phyloP scores from a whole-genome alignment of 768 basidiomycete species.

The Auricularia cornea region DNA sequence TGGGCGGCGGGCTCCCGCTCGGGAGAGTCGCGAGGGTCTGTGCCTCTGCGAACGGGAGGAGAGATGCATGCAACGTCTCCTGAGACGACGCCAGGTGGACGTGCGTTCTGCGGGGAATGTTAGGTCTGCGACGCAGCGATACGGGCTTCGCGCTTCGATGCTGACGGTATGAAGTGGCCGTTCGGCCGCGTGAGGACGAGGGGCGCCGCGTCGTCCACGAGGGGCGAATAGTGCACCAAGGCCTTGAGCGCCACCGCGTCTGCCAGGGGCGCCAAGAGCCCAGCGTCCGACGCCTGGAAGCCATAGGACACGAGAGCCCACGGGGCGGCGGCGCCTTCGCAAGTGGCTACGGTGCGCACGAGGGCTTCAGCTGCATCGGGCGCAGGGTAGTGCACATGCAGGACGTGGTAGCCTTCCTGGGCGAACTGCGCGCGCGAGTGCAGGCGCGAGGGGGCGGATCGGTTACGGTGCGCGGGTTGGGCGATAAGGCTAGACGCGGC shows the following conservation, averaged over 20 bases:
- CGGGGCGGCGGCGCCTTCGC: not conserved
- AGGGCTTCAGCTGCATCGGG: constrained; percentile 8
- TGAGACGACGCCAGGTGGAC: constrained; percentile 31
- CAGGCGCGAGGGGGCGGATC: not conserved
- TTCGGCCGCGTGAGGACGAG: constrained; percentile 19
- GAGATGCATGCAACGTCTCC: constrained; percentile 24
- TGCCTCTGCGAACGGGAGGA: constrained; percentile 19
- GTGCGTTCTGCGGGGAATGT: constrained; percentile 18
- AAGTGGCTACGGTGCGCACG: not conserved
- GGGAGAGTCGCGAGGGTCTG: constrained; percentile 14
- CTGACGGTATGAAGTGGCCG: constrained; percentile 23
- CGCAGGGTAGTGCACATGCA: constrained; percentile 22
- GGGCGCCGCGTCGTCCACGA: constrained; percentile 15
- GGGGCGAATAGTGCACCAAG: constrained; percentile 31
- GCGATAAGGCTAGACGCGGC: not conserved
- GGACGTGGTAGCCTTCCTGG: constrained; percentile 33
- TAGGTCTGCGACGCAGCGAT: not conserved
- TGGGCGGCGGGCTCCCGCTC: constrained; percentile 19
- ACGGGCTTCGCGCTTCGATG: not conserved
- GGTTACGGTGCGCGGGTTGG: not conserved
- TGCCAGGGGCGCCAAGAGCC: constrained; percentile 7
- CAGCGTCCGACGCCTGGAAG: constrained; percentile 17
- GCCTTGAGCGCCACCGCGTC: constrained; percentile 16
- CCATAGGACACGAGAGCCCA: constrained; percentile 29
- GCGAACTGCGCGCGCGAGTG: constrained; percentile 18